Conservation (phyloP, 495 filamentous ascomycete genomes). For the Hamigera avellanea region DNA sequence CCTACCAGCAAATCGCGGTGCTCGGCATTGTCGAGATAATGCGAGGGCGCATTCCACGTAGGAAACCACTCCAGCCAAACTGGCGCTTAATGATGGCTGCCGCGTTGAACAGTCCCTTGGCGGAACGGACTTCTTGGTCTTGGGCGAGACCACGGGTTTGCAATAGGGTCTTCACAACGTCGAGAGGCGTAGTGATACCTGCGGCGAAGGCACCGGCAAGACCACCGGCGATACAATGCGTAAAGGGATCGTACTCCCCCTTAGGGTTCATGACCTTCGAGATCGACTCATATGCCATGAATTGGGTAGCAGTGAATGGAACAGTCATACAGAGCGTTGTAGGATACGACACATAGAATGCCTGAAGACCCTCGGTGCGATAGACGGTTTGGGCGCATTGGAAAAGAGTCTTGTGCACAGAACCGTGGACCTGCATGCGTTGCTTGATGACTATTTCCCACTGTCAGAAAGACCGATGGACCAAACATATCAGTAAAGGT, state of each 20-base stretch:
- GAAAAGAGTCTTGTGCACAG: conserved; percentile 69
- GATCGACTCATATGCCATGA: conserved; percentile 93
- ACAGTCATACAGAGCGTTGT: conserved; percentile 98
- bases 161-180: conserved; percentile 94
- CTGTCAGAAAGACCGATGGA: no score
- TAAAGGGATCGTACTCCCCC: conserved; percentile 77
- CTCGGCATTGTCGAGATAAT: conserved; percentile 97
- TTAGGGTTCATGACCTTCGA: conserved; percentile 84
- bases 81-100: conserved; percentile 71
- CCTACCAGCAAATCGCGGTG: conserved; percentile 96
- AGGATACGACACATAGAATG: conserved; percentile 98
- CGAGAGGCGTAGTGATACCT: conserved; percentile 86
- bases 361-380: conserved; percentile 71
- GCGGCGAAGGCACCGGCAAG: conserved; percentile 89
- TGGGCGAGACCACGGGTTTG: conserved; percentile 79
- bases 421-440: conserved; percentile 96
- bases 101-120: conserved; percentile 70
- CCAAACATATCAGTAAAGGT: no score
- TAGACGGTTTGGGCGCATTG: conserved; percentile 85
- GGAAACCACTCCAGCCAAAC: conserved; percentile 79
- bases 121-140: conserved; percentile 74
- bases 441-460: conserved; percentile 80
- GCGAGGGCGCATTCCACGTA: conserved; percentile 80
- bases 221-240: conserved; percentile 84
- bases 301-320: conserved; percentile 92